A percentile compares a stretch with the other conserved stretches of the same genome.
Conservation (phyloP, 1,139 yeast species). For the Chernovozyma sophiae-reginae region DNA sequence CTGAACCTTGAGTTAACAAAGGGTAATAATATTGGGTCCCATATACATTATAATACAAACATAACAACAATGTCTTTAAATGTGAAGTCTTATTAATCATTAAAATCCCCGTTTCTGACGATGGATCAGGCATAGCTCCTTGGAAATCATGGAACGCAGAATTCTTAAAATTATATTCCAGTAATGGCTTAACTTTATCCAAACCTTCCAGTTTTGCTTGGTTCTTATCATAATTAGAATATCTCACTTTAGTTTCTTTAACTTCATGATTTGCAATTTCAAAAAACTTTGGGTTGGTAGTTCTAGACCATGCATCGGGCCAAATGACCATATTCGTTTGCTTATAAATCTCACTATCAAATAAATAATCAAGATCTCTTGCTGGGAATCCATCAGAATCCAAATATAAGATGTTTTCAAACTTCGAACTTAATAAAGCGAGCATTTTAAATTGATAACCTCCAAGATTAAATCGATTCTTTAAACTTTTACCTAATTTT, state of each 20-base stretch:
- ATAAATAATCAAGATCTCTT: slow-evolving; percentile 49
- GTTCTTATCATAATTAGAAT: slow-evolving; percentile 28
- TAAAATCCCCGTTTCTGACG: slow-evolving; percentile 63
- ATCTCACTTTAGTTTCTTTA: slow-evolving; percentile 34
- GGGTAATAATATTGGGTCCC: slow-evolving; percentile 62
- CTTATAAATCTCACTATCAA: slow-evolving; percentile 33
- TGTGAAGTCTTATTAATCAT: slow-evolving; percentile 52
- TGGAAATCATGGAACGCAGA: slow-evolving; percentile 51
- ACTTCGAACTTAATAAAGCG: slow-evolving; percentile 55
- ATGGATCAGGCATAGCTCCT: slow-evolving; percentile 58
- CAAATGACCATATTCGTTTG: slow-evolving; percentile 45
- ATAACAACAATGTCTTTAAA: slow-evolving; percentile 44
- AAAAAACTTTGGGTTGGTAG: slow-evolving; percentile 44
- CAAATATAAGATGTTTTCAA: slow-evolving; percentile 55
- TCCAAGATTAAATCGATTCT: slow-evolving; percentile 32
- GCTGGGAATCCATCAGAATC: slow-evolving; percentile 70
- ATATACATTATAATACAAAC: slow-evolving; percentile 55
- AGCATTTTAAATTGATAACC: slow-evolving; percentile 64
- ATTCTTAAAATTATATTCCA: slow-evolving; percentile 29
- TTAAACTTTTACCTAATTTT: slow-evolving; percentile 20
- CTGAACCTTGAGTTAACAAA: slow-evolving; percentile 60
- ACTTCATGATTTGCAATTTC: slow-evolving; percentile 41
- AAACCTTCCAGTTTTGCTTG: slow-evolving; percentile 19
- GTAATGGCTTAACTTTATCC: slow-evolving; percentile 22
- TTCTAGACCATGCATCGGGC: slow-evolving; percentile 51